Percentiles rank a stretch among this genome's conserved stretches.
Evolutionary conservation across 179 eudicot genomes (phyloP).

Genomic region (Corrigiola litoralis): DNA sequence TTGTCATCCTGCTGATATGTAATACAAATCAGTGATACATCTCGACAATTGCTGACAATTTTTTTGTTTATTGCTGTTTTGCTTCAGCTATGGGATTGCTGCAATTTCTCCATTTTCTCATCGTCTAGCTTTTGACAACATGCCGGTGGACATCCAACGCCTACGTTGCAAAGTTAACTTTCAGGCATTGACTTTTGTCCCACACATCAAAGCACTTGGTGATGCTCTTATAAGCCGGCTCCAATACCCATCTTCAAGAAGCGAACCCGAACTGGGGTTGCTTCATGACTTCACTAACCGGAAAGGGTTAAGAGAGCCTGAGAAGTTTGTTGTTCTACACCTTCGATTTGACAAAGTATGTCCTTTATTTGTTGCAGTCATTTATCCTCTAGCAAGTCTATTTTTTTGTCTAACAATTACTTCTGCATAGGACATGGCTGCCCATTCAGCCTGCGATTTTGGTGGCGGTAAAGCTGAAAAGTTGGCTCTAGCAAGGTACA

Average conservation of each 20-base stretch:
- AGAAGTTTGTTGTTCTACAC: constrained; percentile 84
- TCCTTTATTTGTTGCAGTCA: neutral
- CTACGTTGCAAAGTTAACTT: constrained; percentile 94
- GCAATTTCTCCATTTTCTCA: constrained; percentile 97
- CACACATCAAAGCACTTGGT: constrained; percentile 81
- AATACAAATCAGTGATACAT: neutral
- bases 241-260: constrained; percentile 40
- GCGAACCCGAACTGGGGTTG: constrained; percentile 34
- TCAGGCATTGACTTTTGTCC: constrained; percentile 76
- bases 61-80: constrained; percentile 8
- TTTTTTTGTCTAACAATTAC: neutral
- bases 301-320: constrained; percentile 30
- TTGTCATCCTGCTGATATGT: no score
- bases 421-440: constrained; percentile 84
- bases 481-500: constrained; percentile 77
- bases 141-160: constrained; percentile 86
- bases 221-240: constrained; percentile 82
- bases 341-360: constrained; percentile 96
- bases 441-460: constrained; percentile 98
- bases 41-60: neutral
- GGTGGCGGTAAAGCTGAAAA: constrained; percentile 97
- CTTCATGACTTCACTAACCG: constrained; percentile 46
- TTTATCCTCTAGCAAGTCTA: neutral
- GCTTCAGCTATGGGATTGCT: constrained; percentile 82
- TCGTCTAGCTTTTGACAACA: constrained; percentile 88